These are phyloP conservation scores for Lathyrus tuberosus DNA, from an alignment of 306 rosid genomes.

Conservation along the genomic window DNA sequence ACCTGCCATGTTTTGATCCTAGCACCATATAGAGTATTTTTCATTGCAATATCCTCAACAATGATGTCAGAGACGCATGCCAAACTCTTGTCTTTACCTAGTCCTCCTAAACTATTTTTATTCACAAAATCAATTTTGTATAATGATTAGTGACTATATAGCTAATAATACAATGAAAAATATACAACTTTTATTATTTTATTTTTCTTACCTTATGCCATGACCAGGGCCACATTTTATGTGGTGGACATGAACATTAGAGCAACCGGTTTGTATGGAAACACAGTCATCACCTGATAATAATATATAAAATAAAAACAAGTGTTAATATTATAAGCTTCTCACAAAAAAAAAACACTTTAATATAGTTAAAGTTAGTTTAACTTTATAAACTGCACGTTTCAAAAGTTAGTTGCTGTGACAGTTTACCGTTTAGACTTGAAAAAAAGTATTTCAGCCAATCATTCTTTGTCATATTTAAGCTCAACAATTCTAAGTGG, in stretches of 20 bases:
- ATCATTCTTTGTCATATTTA: slow-evolving; percentile 43
- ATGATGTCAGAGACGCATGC: slow-evolving; percentile 88
- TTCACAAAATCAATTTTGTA: slow-evolving; percentile 5
- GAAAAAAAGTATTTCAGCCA: slow-evolving; percentile 36
- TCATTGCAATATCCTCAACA: slow-evolving; percentile 68
- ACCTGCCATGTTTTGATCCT: slow-evolving; percentile 99
- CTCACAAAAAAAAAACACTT: not conserved
- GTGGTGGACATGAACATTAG: slow-evolving; percentile 85
- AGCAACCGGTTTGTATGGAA: slow-evolving; percentile 95
- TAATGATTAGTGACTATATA: slow-evolving; percentile 3
- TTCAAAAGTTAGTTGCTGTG: slow-evolving; percentile 60
- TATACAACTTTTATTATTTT: slow-evolving; percentile 2
- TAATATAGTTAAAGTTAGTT: slow-evolving; percentile 39
- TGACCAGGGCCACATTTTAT: slow-evolving; percentile 96
- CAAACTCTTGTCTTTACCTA: slow-evolving; percentile 69
- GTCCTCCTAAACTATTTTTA: slow-evolving; percentile 70
- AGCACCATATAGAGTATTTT: slow-evolving; percentile 77
- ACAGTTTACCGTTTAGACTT: slow-evolving; percentile 53
- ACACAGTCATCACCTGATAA: slow-evolving; percentile 94
- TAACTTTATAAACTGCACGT: slow-evolving; percentile 44
- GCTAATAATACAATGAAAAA: not conserved
- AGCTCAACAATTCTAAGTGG: slow-evolving; percentile 43
- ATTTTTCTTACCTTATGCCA: slow-evolving; percentile 77
- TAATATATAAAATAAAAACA: slow-evolving; percentile 24
- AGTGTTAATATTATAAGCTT: slow-evolving; percentile 31